Evolutionary conservation across 768 basidiomycete genomes (phyloP).

Genomic region (Leucocoprinus birnbaumii): DNA sequence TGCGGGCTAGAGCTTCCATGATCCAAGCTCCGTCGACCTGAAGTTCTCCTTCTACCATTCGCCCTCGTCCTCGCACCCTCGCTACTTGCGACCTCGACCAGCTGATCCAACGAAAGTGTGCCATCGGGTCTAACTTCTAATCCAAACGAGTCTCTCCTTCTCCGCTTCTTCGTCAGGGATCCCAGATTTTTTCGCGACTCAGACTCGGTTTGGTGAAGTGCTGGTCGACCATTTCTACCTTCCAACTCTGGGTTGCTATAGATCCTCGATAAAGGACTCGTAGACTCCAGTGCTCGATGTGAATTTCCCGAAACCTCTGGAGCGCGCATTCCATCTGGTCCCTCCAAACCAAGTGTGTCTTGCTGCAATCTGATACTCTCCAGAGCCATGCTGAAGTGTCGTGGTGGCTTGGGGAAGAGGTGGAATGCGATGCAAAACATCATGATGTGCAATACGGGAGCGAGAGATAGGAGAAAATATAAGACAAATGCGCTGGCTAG

Average conservation of each 20-base stretch:
- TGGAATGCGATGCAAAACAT: not conserved
- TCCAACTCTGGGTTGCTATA: not conserved
- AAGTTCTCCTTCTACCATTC: not conserved
- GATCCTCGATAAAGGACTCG: not conserved
- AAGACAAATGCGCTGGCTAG: not conserved
- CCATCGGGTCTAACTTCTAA: not conserved
- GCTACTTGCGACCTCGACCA: not conserved
- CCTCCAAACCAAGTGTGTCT: slow-evolving; percentile 1
- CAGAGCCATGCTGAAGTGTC: not conserved
- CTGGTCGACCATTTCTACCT: not conserved
- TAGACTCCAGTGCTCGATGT: not conserved
- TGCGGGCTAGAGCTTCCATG: not conserved
- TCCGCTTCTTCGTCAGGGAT: not conserved
- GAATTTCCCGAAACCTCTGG: not conserved
- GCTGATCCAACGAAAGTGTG: not conserved
- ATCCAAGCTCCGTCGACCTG: not conserved
- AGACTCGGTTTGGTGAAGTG: not conserved
- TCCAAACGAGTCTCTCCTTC: slow-evolving; percentile 4
- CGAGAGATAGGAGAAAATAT: not conserved
- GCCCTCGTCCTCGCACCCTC: not conserved
- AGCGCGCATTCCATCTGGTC: not conserved
- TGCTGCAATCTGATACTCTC: not conserved
- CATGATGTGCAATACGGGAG: not conserved
- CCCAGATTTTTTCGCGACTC: not conserved
- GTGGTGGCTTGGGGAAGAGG: not conserved